phyloP scores from a whole-genome alignment of 1,139 yeast species.

The Nadsonia commutata region DNA sequence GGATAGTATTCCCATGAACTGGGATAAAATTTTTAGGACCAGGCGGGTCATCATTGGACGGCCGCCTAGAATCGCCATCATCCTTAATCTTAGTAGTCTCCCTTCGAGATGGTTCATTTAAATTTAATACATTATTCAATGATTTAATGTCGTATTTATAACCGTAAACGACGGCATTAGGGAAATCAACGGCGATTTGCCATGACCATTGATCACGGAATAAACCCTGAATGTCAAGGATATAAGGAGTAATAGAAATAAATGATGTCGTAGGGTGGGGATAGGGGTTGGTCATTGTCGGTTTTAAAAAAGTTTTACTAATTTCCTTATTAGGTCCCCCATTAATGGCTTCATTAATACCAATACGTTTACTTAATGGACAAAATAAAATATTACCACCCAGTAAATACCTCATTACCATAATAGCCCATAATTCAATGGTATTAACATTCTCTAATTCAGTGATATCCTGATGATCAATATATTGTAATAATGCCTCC shows the following conservation, averaged over 20 bases:
- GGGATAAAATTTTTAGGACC: conserved; percentile 22
- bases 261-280: conserved; percentile 5
- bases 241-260: conserved; percentile 3
- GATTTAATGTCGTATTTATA: conserved; percentile 15
- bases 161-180: conserved; percentile 21
- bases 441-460: conserved; percentile 7
- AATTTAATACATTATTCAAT: conserved; percentile 5
- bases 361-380: not conserved
- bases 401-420: conserved; percentile 18
- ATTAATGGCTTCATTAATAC: not conserved
- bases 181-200: conserved; percentile 27
- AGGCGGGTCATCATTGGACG: conserved; percentile 8
- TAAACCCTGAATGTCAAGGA: conserved; percentile 22
- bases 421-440: conserved; percentile 22
- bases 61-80: conserved; percentile 9
- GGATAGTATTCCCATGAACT: conserved; percentile 18
- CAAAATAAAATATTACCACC: conserved; percentile 14
- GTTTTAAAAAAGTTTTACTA: conserved; percentile 8
- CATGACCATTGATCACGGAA: conserved; percentile 26
- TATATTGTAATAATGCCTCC: not conserved
- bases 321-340: not conserved
- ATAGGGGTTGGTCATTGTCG: conserved; percentile 1
- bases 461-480: not conserved
- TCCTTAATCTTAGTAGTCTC: not conserved
- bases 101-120: conserved; percentile 1